These are phyloP conservation scores for Fraxinus nigra DNA, from an alignment of 305 asterid species.

Conservation along the genomic window DNA sequence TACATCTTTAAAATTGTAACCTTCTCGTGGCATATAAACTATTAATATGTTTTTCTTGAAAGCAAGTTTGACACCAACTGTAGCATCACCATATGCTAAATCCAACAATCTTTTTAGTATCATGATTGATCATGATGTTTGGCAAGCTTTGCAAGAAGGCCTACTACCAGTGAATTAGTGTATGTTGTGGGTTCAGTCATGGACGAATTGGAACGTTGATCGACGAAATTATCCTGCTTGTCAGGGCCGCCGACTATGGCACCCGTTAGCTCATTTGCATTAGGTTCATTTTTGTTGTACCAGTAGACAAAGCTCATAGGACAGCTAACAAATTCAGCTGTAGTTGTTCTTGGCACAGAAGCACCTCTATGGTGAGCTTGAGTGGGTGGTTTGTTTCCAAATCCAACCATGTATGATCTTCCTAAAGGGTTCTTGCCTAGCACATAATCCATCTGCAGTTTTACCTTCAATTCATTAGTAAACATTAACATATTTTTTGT, in stretches of 20 bases:
- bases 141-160: slow-evolving; percentile 65
- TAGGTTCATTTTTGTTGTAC: slow-evolving; percentile 42
- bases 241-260: slow-evolving; percentile 91
- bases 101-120: not conserved
- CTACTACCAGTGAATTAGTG: slow-evolving; percentile 68
- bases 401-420: slow-evolving; percentile 86
- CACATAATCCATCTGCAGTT: slow-evolving; percentile 62
- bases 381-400: slow-evolving; percentile 61
- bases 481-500: not conserved
- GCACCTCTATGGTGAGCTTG: slow-evolving; percentile 90
- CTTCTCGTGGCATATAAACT: not conserved
- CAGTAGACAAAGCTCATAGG: slow-evolving; percentile 56
- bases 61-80: not conserved
- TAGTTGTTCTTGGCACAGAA: slow-evolving; percentile 52
- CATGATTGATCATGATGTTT: not conserved
- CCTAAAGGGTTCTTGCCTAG: slow-evolving; percentile 63
- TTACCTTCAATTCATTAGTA: not conserved
- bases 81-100: not conserved
- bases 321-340: slow-evolving; percentile 36
- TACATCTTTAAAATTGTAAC: not conserved
- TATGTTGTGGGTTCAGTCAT: slow-evolving; percentile 76
- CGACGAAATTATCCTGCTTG: slow-evolving; percentile 49
- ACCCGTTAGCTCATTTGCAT: slow-evolving; percentile 75
- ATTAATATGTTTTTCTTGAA: not conserved
- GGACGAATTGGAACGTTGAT: slow-evolving; percentile 49